Evolutionary conservation across 1,284 basidiomycete genomes (phyloP), one percentile per base, ranked within the genome.

Genomic region (Neonothopanus nambi): DNA sequence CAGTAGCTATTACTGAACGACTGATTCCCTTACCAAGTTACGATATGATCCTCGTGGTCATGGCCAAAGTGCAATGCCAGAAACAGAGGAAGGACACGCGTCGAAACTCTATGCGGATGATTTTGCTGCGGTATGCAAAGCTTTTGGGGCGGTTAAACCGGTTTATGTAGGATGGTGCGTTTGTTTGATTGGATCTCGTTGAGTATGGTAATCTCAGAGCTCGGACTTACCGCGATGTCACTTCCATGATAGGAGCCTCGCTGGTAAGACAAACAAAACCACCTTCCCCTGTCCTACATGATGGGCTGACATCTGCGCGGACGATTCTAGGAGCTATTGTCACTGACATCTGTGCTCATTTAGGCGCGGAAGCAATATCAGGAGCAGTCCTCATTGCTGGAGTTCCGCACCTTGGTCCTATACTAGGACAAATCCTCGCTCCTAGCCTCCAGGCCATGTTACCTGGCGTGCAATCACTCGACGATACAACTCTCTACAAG

Each of bases 1-100:
- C n/a, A n/a, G n/a, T n/a, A n/a, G n/a, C n/a, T n/a, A n/a, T n/a
- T n/a, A n/a, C n/a, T n/a, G n/a, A n/a, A n/a, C n/a, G n/a, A n/a
- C n/a, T n/a, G n/a, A n/a, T 13, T 20, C 9, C n/a, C 28, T 18
- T 11, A n/a, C 40, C 7, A 35, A 70, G 68, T 63, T 73, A 33
- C 56, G 66, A 39, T 72, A 71, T 56, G 70, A 71, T 23, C 52
- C 65, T 41, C 66, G 68, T 24, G 66, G 67, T 7, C 66, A 67
- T 53, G 67, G 68, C n/a, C 57, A 62, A 38, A 67, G 64, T 30
- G 63, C 62, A 1, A 62, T 52, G 26, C 63, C 59, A 8, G 47
- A 36, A 24, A 58, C 49, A 12, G 48, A 51, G 7, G 62, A 61
- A 18, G 59, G 50, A 20, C 60, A 66, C 33, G 42, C 49, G 1